Evolutionary conservation across 148 eudicot species (phyloP), one percentile per base, ranked within the genome.

Genomic region (Camellia lanceoleosa): DNA sequence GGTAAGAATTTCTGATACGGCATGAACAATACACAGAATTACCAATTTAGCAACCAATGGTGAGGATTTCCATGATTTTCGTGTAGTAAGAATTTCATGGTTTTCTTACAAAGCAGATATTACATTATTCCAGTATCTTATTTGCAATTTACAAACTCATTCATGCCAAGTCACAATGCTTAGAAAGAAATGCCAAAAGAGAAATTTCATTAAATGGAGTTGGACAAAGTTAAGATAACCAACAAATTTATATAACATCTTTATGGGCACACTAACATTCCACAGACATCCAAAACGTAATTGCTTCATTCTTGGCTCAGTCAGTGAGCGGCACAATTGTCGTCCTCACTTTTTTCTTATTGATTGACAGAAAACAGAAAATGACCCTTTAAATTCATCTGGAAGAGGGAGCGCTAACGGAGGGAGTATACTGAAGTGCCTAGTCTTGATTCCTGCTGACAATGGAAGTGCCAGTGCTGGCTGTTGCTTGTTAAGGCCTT

Each of bases 401-500:
- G 94, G 87, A 56, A 92, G 91, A 47, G 91, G 88, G n/a, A 92
- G 49, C 47, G 92, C 87, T 82, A 95, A 71, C 38, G 96, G 87
- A 67, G 95, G 87, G 76, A 93, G 87, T 20, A 85, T 49, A 52
- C 70, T 77, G 11, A 47, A 62, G 41, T 82, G 87, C 75, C 85
- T 74, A 42, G 80, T 68, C 62, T 56, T 79, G 69, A 15, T 73
- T 46, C 86, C 81, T 43, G 77, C 16, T 70, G 84, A 62, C 43
- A 67, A 70, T 62, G 82, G 63, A 88, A 78, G 92, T 1, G 99
- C 97, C 87, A 95, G 71, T 20, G 97, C 99, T 0, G 97, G 86
- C 71, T 89, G 97, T 78, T 82, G 87, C 79, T 92, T 89, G 93
- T 92, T 92, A 43, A 92, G 89, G 67, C 93, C 92, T 84, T 95